These are phyloP conservation scores for Phytopythium cucurbitacearum DNA, from an alignment of 352 stramenopile species.

Conservation along the genomic window DNA sequence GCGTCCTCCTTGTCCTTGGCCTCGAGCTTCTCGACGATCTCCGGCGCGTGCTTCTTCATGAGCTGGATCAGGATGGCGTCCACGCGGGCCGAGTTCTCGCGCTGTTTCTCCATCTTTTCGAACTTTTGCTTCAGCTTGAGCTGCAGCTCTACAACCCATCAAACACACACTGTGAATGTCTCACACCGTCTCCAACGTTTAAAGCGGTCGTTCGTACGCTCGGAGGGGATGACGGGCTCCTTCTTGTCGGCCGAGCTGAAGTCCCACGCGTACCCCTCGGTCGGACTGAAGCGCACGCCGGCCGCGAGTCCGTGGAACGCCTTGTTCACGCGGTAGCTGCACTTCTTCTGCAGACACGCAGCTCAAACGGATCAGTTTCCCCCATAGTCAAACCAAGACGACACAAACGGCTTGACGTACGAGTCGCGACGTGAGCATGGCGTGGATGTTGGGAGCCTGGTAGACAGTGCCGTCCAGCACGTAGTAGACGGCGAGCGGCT, in stretches of 20 bases:
- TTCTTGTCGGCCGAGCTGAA: slow-evolving; percentile 87
- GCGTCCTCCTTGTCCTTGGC: slow-evolving; percentile 25
- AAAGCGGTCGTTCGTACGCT: slow-evolving; percentile 41
- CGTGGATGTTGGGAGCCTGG: slow-evolving; percentile 85
- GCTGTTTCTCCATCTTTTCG: slow-evolving; percentile 85
- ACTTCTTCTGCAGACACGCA: slow-evolving; percentile 62
- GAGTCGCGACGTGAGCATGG: slow-evolving; percentile 82
- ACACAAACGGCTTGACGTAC: slow-evolving; percentile 26
- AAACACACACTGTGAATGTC: slow-evolving; percentile 1
- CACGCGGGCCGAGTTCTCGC: slow-evolving; percentile 77
- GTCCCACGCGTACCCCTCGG: slow-evolving; percentile 84
- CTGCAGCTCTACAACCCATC: slow-evolving; percentile 47
- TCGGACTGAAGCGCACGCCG: slow-evolving; percentile 81
- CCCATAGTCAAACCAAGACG: background rate
- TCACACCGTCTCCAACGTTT: background rate
- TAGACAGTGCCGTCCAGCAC: slow-evolving; percentile 86
- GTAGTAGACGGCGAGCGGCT: slow-evolving; percentile 85
- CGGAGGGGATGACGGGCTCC: slow-evolving; percentile 75
- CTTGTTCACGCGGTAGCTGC: slow-evolving; percentile 82
- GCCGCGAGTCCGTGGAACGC: slow-evolving; percentile 70
- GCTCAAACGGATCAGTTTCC: background rate
- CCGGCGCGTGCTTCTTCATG: slow-evolving; percentile 84
- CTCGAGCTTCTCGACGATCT: slow-evolving; percentile 78
- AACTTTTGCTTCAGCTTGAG: slow-evolving; percentile 86
- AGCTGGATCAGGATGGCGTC: slow-evolving; percentile 81